Base-by-base conservation (phyloP, 192 early-diverging fungal species). In the Backusella morwellensis region DNA sequence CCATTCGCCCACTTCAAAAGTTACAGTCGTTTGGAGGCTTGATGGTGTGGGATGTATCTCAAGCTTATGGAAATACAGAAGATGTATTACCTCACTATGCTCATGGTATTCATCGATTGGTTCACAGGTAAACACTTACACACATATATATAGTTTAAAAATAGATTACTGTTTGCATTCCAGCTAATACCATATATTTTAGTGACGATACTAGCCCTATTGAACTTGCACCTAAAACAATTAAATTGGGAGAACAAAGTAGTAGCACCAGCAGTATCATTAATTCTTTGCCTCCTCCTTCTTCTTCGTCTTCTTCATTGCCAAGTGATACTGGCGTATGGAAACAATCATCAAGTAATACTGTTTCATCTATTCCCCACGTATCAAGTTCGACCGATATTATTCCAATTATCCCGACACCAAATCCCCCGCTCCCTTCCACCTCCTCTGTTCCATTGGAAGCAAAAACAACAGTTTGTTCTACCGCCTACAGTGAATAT, bases 1-100 rank as follows among this genome's bases (percentile, higher is more conserved):
- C 89, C 14, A 80, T 91, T 40, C 78, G 86, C 4, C 77, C 78
- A 8, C 82, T 87, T 23, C 75, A 88, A 17, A 83, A 72, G 35
- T 67, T 41, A 9, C 40, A 40, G 23, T 71, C 63, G 6, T 80
- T 80, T 80, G 79, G 79, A 41, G 79, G 79, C 59, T 56, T 80
- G 70, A 80, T 80, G 79, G 42, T 76, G 34, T 77, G 79, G 79
- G 79, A 80, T 69, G 66, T 68, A 32, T 76, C 75, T n/a, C 75
- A 80, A 66, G 79, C 79, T 11, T 77, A 76, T 76, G 44, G 26
- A 12, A 76, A 80, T 32, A 80, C 42, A 71, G 52, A 50, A 15
- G 70, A 72, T 44, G 68, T 73, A 41, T 74, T 59, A 21, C 78
- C 78, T 15, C 67, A 80, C 35, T 79, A 77, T 77, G 82, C 79